Evolutionary conservation across 257 asterid species (phyloP), one percentile per base, ranked within the genome.

Genomic region (Penstemon eatonii): DNA sequence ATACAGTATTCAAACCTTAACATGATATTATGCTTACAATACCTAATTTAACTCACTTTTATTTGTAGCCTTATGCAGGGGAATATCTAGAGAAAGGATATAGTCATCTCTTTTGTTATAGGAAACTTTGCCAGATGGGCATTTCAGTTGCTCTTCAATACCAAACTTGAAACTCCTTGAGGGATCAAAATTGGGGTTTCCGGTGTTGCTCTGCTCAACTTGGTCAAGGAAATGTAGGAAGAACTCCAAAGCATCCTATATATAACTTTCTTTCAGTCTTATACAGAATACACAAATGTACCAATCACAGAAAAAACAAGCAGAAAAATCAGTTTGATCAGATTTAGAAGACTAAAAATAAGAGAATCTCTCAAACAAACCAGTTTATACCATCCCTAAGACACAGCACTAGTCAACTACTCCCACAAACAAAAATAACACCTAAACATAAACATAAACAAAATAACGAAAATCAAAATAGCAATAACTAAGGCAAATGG

Each of bases 101-200:
- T 80, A 94, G 75, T 94, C 99, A 64, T 64, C 75, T 78, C 99
- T 84, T 51, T 75, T 85, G 78, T 89, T 91, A 76, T 94, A 94
- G 49, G 97, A 85, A 64, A 94, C 99, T 86, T 84, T 90, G 60
- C 97, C 96, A 11, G 99, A 90, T 52, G 89, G 68, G 72, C 96
- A 90, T 68, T 86, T 95, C 76, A 94, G 56, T 56, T 96, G 82
- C 78, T 94, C 99, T 86, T 94, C 99, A 78, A 94, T 85, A 46
- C 96, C 97, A 79, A 94, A 94, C 85, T 89, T 91, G 83, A 90
- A 94, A 80, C 96, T 84, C 80, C 87, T 89, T 52, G 99, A 78
- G 63, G 99, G 97, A 78, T 94, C 99, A 63, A 78, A 55, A 47
- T 61, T 64, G 41, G 86, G 85, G 82, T 76, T 82, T 73, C 82